Conservation (phyloP, 2,329 filamentous ascomycete genomes). For the Botryotinia calthae region DNA sequence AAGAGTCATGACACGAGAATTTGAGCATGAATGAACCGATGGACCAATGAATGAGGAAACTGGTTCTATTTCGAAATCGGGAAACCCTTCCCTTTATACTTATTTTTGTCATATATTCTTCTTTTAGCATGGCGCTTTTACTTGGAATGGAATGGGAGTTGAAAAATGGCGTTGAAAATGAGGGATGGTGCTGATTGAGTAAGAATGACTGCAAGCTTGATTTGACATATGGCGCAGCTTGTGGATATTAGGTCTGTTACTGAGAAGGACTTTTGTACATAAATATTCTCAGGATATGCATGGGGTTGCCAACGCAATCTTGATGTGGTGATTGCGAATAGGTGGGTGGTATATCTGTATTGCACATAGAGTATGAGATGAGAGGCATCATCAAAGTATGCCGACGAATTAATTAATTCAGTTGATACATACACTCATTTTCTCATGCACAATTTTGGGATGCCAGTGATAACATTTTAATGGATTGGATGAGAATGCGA, state of each 20-base stretch:
- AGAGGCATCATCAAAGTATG: neutral
- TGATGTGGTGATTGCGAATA: neutral
- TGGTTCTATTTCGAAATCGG: neutral
- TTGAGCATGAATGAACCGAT: neutral
- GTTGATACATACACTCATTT: neutral
- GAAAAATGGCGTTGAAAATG: neutral
- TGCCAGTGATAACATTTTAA: neutral
- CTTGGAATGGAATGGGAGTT: constrained; percentile 5
- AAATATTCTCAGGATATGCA: neutral
- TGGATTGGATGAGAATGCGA: neutral
- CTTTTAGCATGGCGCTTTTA: constrained; percentile 18
- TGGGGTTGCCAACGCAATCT: neutral
- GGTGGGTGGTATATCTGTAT: neutral
- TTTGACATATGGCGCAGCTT: neutral
- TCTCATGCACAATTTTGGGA: neutral
- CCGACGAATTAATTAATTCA: neutral
- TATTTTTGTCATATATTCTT: neutral
- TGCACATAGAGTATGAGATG: neutral
- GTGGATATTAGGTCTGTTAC: neutral
- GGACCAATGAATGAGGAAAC: neutral
- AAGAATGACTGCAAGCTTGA: neutral
- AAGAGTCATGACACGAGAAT: constrained; percentile 38
- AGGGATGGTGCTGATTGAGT: neutral
- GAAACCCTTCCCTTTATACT: neutral
- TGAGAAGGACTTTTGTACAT: neutral